Percentiles rank a stretch among this genome's conserved stretches.
Evolutionary conservation across 345 rosid genomes (phyloP).

Genomic region (Euphorbia peplus): DNA sequence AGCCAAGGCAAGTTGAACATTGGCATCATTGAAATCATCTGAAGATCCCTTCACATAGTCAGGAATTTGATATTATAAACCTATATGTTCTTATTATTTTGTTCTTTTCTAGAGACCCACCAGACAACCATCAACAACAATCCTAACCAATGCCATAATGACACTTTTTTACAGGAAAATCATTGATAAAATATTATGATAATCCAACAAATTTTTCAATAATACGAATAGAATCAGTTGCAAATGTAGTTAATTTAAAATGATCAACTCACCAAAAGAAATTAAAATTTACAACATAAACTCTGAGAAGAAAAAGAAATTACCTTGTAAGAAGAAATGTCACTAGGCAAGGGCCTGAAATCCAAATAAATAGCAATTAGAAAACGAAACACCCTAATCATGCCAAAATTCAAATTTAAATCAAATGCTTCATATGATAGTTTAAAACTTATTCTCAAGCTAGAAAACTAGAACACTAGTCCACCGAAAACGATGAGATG

Average conservation of each 20-base stretch:
- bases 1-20: slow-evolving; percentile 78
- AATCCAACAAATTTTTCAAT: background rate
- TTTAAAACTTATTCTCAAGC: background rate
- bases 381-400: background rate
- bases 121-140: background rate
- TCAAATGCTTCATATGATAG: background rate
- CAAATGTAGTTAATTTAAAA: background rate
- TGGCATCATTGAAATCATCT: slow-evolving; percentile 93
- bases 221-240: background rate
- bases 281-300: background rate
- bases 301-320: slow-evolving; percentile 7
- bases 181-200: background rate
- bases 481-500: background rate
- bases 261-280: background rate
- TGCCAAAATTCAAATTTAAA: background rate
- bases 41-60: slow-evolving; percentile 83
- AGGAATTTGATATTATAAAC: slow-evolving; percentile 35
- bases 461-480: background rate
- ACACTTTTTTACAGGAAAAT: background rate
- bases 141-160: background rate
- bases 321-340: slow-evolving; percentile 90
- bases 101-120: slow-evolving; percentile 6
- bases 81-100: slow-evolving; percentile 7
- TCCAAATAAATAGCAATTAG: slow-evolving; percentile 14
- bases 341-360: slow-evolving; percentile 82